phyloP scores from a whole-genome alignment of 108 stramenopile species.

The Pseudonitzschia delicatissima region DNA sequence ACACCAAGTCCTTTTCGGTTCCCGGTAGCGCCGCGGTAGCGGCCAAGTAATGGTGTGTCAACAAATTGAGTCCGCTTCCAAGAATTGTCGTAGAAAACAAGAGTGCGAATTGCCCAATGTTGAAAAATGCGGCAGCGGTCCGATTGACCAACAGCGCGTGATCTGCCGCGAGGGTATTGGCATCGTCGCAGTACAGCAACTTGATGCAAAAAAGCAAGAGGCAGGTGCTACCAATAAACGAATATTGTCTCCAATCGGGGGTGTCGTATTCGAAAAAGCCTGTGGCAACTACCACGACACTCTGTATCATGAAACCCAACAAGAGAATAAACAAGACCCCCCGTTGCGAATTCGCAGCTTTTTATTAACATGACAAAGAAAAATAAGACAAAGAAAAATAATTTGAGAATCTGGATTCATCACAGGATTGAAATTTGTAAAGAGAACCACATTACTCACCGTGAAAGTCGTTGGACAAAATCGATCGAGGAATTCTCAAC shows the following conservation, averaged over 20 bases:
- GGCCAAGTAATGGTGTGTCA: slow-evolving; percentile 79
- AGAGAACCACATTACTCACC: slow-evolving; percentile 36
- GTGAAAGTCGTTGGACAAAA: slow-evolving; percentile 84
- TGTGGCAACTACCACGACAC: slow-evolving; percentile 67
- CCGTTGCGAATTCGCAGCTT: slow-evolving; percentile 77
- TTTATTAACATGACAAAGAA: neutral
- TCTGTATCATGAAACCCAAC: slow-evolving; percentile 77
- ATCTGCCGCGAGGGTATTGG: slow-evolving; percentile 57
- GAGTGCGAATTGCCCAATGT: slow-evolving; percentile 66
- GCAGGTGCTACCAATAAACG: slow-evolving; percentile 65
- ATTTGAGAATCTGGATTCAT: neutral
- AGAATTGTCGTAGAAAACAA: slow-evolving; percentile 74
- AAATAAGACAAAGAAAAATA: neutral
- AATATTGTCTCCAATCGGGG: slow-evolving; percentile 56
- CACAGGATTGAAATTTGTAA: neutral
- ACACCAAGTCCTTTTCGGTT: slow-evolving; percentile 68
- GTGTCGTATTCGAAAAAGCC: slow-evolving; percentile 79
- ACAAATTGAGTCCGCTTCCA: slow-evolving; percentile 72
- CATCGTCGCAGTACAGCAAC: slow-evolving; percentile 72
- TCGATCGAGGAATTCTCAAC: slow-evolving; percentile 60
- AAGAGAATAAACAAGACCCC: slow-evolving; percentile 79
- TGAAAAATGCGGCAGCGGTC: slow-evolving; percentile 68
- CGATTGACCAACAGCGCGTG: slow-evolving; percentile 79
- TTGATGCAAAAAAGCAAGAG: slow-evolving; percentile 82
- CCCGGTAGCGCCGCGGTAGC: slow-evolving; percentile 74